phyloP scores from a whole-genome alignment of 2,329 filamentous ascomycete species.

The Penicillium thymicola region DNA sequence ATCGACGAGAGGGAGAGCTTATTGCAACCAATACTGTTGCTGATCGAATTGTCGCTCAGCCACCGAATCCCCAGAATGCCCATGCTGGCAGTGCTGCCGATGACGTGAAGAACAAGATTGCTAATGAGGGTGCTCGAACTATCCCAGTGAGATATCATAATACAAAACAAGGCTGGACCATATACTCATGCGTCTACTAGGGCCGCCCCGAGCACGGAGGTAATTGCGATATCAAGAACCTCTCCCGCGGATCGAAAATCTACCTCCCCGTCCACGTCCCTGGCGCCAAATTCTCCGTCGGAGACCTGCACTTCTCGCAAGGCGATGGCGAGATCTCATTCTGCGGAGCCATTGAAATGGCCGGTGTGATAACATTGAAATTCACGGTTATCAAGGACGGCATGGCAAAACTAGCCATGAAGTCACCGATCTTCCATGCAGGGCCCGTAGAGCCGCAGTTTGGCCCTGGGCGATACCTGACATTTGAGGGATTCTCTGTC shows the following conservation, averaged over 20 bases:
- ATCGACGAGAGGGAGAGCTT: conserved; percentile 74
- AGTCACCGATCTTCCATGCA: conserved; percentile 79
- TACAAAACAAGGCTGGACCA: not conserved
- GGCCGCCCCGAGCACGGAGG: conserved; percentile 82
- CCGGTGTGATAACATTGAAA: conserved; percentile 84
- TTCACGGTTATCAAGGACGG: conserved; percentile 84
- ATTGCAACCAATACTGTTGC: conserved; percentile 66
- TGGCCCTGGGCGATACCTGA: conserved; percentile 74
- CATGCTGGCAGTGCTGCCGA: conserved; percentile 66
- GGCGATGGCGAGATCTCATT: conserved; percentile 90
- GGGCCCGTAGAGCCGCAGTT: conserved; percentile 88
- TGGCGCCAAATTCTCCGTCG: conserved; percentile 86
- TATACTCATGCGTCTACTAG: conserved; percentile 11
- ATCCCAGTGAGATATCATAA: conserved; percentile 56
- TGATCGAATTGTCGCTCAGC: conserved; percentile 70
- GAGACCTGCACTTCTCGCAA: conserved; percentile 82
- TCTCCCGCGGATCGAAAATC: conserved; percentile 74
- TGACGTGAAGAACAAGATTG: conserved; percentile 63
- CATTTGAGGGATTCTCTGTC: conserved; percentile 87
- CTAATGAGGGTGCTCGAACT: conserved; percentile 74
- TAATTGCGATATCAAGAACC: conserved; percentile 89
- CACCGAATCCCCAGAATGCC: conserved; percentile 67
- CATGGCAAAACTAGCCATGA: conserved; percentile 69
- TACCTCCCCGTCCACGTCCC: conserved; percentile 83
- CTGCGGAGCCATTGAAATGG: conserved; percentile 91